These are phyloP conservation scores for Ustilago hordei DNA, from an alignment of 1,284 basidiomycete species.

Conservation along the genomic window DNA sequence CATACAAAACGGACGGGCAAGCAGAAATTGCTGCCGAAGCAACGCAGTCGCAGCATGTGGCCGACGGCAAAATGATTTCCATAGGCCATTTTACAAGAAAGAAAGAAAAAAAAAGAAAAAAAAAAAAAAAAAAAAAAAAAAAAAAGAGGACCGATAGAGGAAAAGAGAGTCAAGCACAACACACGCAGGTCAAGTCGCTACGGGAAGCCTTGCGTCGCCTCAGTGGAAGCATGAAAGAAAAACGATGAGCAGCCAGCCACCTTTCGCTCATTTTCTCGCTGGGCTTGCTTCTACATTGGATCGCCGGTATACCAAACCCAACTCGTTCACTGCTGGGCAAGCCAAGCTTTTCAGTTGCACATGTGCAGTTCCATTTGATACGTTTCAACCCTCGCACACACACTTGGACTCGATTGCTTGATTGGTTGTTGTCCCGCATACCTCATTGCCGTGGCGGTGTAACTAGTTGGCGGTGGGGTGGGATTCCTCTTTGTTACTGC, in stretches of 20 bases:
- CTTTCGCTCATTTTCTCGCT: background rate
- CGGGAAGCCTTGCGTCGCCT: constrained; percentile 4
- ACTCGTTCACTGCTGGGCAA: background rate
- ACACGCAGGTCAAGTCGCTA: background rate
- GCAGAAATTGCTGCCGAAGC: constrained; percentile 5
- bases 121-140: too few species aligned
- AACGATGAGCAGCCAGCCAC: background rate
- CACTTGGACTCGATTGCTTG: background rate
- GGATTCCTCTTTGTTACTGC: too few species aligned
- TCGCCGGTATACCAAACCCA: background rate
- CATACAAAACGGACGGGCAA: background rate
- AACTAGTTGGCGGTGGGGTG: too few species aligned
- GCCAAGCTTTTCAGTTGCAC: background rate
- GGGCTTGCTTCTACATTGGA: background rate
- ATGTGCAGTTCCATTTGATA: background rate
- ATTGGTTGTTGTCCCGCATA: background rate
- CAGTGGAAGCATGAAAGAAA: background rate
- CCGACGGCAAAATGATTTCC: background rate
- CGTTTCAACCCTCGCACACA: background rate
- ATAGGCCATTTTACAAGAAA: background rate
- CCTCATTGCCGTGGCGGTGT: background rate
- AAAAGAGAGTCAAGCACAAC: background rate
- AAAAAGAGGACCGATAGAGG: too few species aligned
- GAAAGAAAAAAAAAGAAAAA: too few species aligned
- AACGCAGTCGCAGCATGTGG: background rate